Percentiles rank a stretch among this genome's conserved stretches.
Conservation (phyloP, 1,139 yeast species). For the Pichia sp. region DNA sequence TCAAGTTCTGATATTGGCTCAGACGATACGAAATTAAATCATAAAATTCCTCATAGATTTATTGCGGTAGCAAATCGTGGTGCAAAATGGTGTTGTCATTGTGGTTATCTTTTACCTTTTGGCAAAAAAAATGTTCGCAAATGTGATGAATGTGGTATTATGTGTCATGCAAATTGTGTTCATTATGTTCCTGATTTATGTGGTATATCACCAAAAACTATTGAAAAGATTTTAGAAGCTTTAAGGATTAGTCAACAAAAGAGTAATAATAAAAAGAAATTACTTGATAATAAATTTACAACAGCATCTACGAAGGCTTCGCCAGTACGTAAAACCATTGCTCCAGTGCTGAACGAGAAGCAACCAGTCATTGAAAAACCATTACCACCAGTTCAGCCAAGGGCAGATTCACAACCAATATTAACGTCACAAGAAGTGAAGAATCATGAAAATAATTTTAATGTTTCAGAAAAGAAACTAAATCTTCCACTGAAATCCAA, state of each 20-base stretch:
- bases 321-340: too few species aligned
- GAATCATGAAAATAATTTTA: too few species aligned
- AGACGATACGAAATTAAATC: conserved; percentile 88
- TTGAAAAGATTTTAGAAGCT: conserved; percentile 79
- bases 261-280: conserved; percentile 14
- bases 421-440: too few species aligned
- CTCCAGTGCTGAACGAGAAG: too few species aligned
- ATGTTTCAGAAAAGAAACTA: not conserved
- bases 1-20: conserved; percentile 79
- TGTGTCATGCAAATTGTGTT: conserved; percentile 90
- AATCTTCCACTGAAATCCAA: not conserved
- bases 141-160: conserved; percentile 90
- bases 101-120: conserved; percentile 94
- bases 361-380: too few species aligned
- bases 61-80: conserved; percentile 88
- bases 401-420: too few species aligned
- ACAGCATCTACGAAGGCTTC: not conserved
- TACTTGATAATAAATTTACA: not conserved
- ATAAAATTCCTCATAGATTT: conserved; percentile 93
- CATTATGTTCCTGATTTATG: conserved; percentile 96
- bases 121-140: conserved; percentile 92
- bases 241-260: conserved; percentile 69
- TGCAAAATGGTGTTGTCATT: conserved; percentile 98
- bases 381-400: too few species aligned
- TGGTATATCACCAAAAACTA: conserved; percentile 98